A percentile compares a stretch with the other conserved stretches of the same genome.
phyloP scores from a whole-genome alignment of 306 rosid genomes.

The Quercus variabilis region DNA sequence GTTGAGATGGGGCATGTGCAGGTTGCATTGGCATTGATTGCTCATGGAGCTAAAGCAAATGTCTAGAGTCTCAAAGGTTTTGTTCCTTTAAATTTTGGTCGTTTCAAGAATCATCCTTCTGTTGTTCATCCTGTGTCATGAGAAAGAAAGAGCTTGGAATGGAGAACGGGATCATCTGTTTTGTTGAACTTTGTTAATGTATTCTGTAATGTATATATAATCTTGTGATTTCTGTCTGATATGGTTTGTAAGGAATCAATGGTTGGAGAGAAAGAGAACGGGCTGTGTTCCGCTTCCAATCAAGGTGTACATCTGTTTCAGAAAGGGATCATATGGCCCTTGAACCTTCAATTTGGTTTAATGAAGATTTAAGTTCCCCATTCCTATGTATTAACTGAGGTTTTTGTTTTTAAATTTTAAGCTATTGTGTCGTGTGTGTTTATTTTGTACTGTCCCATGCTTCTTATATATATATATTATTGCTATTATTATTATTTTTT shows the following conservation, averaged over 20 bases:
- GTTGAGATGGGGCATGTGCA: slow-evolving; percentile 67
- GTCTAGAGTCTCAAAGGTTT: slow-evolving; percentile 29
- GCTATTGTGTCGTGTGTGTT: background rate
- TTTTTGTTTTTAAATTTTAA: background rate
- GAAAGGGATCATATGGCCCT: background rate
- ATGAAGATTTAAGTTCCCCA: background rate
- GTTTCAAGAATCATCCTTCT: slow-evolving; percentile 30
- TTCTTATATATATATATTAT: too few relatives aligned
- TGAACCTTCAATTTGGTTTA: background rate
- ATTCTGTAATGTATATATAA: background rate
- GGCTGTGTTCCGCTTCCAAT: background rate
- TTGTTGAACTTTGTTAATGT: background rate
- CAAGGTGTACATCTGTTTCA: background rate
- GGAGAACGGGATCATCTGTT: background rate
- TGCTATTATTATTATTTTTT: too few relatives aligned
- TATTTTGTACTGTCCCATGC: background rate
- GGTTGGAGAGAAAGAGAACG: background rate
- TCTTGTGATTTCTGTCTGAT: background rate
- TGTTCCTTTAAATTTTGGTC: slow-evolving; percentile 11
- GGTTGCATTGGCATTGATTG: slow-evolving; percentile 45
- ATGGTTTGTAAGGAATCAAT: slow-evolving; percentile 4
- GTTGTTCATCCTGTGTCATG: slow-evolving; percentile 14
- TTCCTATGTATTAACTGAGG: background rate
- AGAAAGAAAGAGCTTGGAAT: slow-evolving; percentile 1
- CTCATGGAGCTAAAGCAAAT: slow-evolving; percentile 46